Base-by-base conservation (phyloP, 2,329 filamentous ascomycete genomes). In the Colletotrichum ledebouriae region DNA sequence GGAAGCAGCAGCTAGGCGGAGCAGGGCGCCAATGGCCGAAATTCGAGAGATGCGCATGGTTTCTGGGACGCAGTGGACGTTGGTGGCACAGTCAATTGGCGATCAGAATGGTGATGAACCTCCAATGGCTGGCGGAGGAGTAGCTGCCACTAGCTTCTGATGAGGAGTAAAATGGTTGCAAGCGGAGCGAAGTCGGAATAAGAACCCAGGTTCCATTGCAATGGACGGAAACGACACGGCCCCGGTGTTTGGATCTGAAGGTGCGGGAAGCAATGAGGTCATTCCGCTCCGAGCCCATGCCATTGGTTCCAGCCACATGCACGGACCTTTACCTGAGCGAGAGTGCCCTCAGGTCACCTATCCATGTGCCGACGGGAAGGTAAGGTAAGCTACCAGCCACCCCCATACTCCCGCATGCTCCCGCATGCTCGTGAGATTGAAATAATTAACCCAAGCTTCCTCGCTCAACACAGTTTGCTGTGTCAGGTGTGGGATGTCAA, bases 151-250 rank as follows among this genome's bases (percentile, higher is more conserved):
- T 46, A 22, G 6, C 11, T 49, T 29, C 25, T 37, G 9, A 37
- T 6, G 41, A 41, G 33, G 20, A 41, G 17, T 11, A 37, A 34
- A 41, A 33, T 9, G 37, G 20, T 52, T 59, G 61, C 64, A 63
- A 64, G 33, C 60, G 53, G 64, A 64, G 65, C 66, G 62, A 42
- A 60, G 66, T 69, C 66, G 66, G 66, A 66, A 42, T 42, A 25
- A 66, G 41, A 62, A 17, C 17, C 17, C 17, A 39, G 33, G 49
- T 52, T 3, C 4, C 22, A 22, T 22, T n/a, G 49, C 2, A 53
- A 29, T 53, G 49, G 41, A 25, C 39, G 56, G 13, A 55, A 47
- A 44, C 22, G 13, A 33, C 9, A 20, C 20, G 20, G 17, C 55
- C 29, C 29, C 29, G 29, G 7, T 20, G 11, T 56, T 37, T 39